A percentile compares a stretch with the other conserved stretches of the same genome.
These are phyloP conservation scores for Alternaria arbusti DNA, from an alignment of 2,329 filamentous ascomycete genomes.

Conservation along the genomic window DNA sequence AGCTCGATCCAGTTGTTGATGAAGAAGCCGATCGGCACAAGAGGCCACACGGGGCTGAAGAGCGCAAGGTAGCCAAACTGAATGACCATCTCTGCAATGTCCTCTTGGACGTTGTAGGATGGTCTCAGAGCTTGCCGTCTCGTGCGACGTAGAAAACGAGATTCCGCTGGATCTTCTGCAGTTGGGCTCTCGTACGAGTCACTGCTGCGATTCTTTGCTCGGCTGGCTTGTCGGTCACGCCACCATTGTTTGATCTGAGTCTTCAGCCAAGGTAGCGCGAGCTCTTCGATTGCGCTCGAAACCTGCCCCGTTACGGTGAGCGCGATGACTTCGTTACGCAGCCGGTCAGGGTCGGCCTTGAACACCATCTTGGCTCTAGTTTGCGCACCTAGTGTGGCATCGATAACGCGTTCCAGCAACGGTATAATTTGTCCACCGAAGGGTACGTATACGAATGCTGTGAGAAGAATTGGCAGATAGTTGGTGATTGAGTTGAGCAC, in stretches of 20 bases:
- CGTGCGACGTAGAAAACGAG: slow-evolving; percentile 36
- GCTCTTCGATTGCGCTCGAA: slow-evolving; percentile 36
- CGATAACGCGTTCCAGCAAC: slow-evolving; percentile 26
- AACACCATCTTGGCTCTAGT: slow-evolving; percentile 23
- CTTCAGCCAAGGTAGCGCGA: slow-evolving; percentile 40
- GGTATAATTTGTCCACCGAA: slow-evolving; percentile 36
- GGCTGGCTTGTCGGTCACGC: slow-evolving; percentile 31
- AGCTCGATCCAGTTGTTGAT: slow-evolving; percentile 48
- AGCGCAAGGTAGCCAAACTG: slow-evolving; percentile 46
- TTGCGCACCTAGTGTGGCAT: slow-evolving; percentile 17
- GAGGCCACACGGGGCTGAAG: slow-evolving; percentile 45
- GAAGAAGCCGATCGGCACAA: slow-evolving; percentile 44
- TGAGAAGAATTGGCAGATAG: slow-evolving; percentile 45
- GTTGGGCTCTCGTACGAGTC: not conserved
- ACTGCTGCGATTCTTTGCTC: not conserved
- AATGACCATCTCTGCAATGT: slow-evolving; percentile 45
- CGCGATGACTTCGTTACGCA: slow-evolving; percentile 44
- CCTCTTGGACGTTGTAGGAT: slow-evolving; percentile 45
- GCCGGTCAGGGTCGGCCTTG: slow-evolving; percentile 33
- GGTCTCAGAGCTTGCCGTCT: slow-evolving; percentile 38
- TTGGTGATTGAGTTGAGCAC: slow-evolving; percentile 46
- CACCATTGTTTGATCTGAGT: slow-evolving; percentile 36
- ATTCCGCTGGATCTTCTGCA: slow-evolving; percentile 38
- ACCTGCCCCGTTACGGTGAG: slow-evolving; percentile 44
- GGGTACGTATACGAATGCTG: slow-evolving; percentile 42